phyloP scores from a whole-genome alignment of 768 basidiomycete species.

The Galerina sulciceps region DNA sequence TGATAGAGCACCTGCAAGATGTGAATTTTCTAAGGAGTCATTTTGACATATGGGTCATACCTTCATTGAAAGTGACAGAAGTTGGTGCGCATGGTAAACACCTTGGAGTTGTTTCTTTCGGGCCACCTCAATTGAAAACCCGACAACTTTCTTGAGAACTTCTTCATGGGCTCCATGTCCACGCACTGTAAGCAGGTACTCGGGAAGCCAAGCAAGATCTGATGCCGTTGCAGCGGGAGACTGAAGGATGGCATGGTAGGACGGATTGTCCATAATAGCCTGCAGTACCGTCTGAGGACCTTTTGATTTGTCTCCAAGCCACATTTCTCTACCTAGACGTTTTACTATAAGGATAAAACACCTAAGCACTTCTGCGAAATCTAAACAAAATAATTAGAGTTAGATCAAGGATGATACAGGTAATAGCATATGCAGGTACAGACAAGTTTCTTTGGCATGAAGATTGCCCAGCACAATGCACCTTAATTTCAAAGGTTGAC shows the following conservation, averaged over 20 bases:
- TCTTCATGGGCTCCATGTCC: slow-evolving; percentile 55
- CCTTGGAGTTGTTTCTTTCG: slow-evolving; percentile 76
- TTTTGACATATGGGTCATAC: slow-evolving; percentile 47
- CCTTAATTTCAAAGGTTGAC: slow-evolving; percentile 46
- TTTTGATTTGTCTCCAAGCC: slow-evolving; percentile 71
- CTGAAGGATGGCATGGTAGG: slow-evolving; percentile 50
- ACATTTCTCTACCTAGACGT: slow-evolving; percentile 58
- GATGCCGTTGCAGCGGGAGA: slow-evolving; percentile 39
- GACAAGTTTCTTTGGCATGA: slow-evolving; percentile 17
- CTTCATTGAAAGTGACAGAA: slow-evolving; percentile 64
- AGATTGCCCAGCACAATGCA: slow-evolving; percentile 60
- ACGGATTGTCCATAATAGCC: slow-evolving; percentile 78
- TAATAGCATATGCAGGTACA: slow-evolving; percentile 3
- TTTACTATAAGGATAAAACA: slow-evolving; percentile 65
- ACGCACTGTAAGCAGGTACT: slow-evolving; percentile 63
- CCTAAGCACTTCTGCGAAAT: slow-evolving; percentile 62
- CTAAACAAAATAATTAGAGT: slow-evolving; percentile 52
- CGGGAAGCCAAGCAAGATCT: slow-evolving; percentile 67
- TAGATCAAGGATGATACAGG: background rate
- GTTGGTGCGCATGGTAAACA: slow-evolving; percentile 47
- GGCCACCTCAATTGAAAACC: slow-evolving; percentile 79
- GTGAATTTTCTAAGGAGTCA: background rate
- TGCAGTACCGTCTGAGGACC: slow-evolving; percentile 83
- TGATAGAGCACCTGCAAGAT: slow-evolving; percentile 34
- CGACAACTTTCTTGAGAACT: slow-evolving; percentile 71